Evolutionary conservation across 139 green algal genomes (phyloP).

Genomic region (Chlorella sp.): DNA sequence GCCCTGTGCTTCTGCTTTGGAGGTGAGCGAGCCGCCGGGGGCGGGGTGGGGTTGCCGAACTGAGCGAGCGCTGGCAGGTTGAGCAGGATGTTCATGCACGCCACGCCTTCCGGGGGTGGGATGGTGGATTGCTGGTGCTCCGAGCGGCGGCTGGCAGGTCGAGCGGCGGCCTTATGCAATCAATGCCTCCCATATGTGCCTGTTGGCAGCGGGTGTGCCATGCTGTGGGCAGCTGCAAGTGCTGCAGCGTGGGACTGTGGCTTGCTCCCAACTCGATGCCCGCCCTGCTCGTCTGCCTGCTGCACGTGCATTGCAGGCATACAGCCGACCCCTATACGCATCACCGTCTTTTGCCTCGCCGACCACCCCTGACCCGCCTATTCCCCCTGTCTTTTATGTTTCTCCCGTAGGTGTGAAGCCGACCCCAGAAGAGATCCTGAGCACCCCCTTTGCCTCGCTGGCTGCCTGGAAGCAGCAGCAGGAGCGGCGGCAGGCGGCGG

Average conservation of each 20-base stretch:
- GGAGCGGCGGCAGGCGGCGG: background rate
- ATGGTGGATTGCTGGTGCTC: background rate
- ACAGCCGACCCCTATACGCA: no score
- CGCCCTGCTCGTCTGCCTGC: background rate
- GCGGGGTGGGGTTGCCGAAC: background rate
- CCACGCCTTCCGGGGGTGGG: background rate
- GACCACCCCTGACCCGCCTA: background rate
- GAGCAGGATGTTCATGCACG: no score
- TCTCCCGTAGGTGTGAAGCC: constrained; percentile 51
- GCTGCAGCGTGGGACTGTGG: no score
- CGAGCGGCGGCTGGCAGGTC: background rate
- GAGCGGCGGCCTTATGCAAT: no score
- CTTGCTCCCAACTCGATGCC: no score
- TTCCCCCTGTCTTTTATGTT: no score
- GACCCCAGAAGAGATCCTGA: constrained; percentile 58
- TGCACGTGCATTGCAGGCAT: background rate
- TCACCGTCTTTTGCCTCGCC: background rate
- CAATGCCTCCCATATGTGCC: no score
- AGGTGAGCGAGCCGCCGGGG: constrained; percentile 27
- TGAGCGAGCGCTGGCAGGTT: no score
- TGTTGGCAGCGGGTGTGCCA: no score
- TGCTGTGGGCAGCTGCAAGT: no score
- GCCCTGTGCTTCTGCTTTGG: constrained; percentile 83
- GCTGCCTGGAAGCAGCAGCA: constrained; percentile 34
- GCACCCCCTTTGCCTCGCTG: constrained; percentile 54